phyloP scores from a whole-genome alignment of 176 grass and related monocot genomes.

The Musa itinerans region DNA sequence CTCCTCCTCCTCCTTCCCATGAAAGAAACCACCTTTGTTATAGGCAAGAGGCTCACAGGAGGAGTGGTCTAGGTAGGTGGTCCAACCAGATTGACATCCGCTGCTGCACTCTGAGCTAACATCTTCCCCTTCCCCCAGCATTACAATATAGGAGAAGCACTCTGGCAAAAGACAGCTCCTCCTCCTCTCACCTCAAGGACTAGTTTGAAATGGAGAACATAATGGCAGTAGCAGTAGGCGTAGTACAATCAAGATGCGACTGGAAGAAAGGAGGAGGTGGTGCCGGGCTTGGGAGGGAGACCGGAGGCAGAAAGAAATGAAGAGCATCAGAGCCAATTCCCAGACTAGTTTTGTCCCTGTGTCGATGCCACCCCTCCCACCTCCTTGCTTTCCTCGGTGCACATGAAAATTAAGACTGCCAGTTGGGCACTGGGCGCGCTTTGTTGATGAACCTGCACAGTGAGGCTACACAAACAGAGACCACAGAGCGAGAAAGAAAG shows the following conservation, averaged over 20 bases:
- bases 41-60: conserved; percentile 23
- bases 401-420: conserved; percentile 23
- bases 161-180: not conserved
- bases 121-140: conserved; percentile 34
- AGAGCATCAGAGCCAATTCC: conserved; percentile 8
- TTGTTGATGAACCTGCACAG: conserved; percentile 1
- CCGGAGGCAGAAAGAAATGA: conserved; percentile 3
- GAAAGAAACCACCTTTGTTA: not conserved
- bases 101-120: conserved; percentile 82
- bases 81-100: conserved; percentile 96
- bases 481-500: too few species aligned
- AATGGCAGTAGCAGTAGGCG: conserved; percentile 17
- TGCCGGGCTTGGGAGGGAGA: not conserved
- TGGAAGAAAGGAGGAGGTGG: not conserved
- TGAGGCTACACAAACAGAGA: too few species aligned
- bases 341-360: conserved; percentile 17
- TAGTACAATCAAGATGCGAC: too few species aligned
- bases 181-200: not conserved
- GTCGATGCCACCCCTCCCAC: not conserved
- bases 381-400: conserved; percentile 15
- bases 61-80: conserved; percentile 68
- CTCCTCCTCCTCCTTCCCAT: conserved; percentile 16
- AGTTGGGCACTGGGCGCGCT: conserved; percentile 10
- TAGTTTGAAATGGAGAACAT: too few species aligned
- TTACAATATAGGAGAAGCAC: not conserved